Evolutionary conservation across 306 rosid species (phyloP).

Genomic region (Prunus salicina): DNA sequence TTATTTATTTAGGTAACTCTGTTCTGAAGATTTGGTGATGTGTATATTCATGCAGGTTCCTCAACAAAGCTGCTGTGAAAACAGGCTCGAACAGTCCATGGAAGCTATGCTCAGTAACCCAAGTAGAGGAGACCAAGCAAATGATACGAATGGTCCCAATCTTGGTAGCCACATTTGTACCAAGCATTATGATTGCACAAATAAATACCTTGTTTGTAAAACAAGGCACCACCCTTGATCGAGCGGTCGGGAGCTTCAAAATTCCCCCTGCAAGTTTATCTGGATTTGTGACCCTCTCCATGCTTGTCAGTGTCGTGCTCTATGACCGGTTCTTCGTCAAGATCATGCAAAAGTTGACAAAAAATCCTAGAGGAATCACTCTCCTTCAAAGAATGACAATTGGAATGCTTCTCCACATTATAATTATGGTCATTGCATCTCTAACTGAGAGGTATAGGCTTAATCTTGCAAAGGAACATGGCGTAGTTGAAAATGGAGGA

Average conservation of each 20-base stretch:
- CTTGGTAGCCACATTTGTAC: constrained; percentile 61
- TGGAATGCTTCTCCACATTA: constrained; percentile 67
- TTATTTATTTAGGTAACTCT: not conserved
- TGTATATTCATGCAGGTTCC: constrained; percentile 27
- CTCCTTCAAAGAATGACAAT: constrained; percentile 82
- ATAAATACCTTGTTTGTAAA: constrained; percentile 73
- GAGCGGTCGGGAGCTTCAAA: constrained; percentile 56
- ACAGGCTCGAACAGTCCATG: constrained; percentile 33
- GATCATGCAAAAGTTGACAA: constrained; percentile 54
- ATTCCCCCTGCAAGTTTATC: constrained; percentile 84
- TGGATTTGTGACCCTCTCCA: constrained; percentile 66
- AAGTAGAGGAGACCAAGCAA: constrained; percentile 89
- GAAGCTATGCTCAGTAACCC: constrained; percentile 64
- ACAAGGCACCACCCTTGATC: constrained; percentile 85
- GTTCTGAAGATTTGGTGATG: not conserved
- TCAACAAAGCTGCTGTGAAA: constrained; percentile 46
- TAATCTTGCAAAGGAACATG: constrained; percentile 43
- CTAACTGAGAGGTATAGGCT: constrained; percentile 66
- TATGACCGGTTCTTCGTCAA: constrained; percentile 75
- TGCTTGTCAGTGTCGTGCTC: constrained; percentile 70
- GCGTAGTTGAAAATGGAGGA: constrained; percentile 34
- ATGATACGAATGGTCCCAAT: constrained; percentile 67
- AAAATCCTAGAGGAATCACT: constrained; percentile 81
- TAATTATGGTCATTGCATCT: constrained; percentile 63
- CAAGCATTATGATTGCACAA: constrained; percentile 85